These are phyloP conservation scores for Raphanus sativus DNA, from an alignment of 345 rosid genomes.

Conservation along the genomic window DNA sequence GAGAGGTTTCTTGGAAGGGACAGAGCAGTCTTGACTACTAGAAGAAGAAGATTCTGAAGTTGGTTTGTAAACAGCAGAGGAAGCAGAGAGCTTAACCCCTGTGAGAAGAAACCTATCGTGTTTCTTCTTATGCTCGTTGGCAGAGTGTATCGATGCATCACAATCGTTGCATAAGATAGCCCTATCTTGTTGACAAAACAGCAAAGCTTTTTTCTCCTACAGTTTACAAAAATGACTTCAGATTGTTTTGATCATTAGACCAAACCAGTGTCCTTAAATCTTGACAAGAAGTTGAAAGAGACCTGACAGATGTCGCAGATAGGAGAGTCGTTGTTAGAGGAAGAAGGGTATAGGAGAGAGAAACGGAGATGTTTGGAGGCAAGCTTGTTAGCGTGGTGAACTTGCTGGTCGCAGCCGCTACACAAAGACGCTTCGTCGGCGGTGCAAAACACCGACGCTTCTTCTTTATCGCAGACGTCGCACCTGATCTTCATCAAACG, in stretches of 20 bases:
- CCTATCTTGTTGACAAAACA: constrained; percentile 95
- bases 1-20: constrained; percentile 47
- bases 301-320: constrained; percentile 94
- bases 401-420: constrained; percentile 68
- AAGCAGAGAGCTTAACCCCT: constrained; percentile 70
- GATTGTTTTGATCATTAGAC: constrained; percentile 6
- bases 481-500: constrained; percentile 81
- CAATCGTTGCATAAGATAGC: constrained; percentile 91
- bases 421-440: constrained; percentile 94
- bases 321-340: constrained; percentile 47
- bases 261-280: constrained; percentile 19
- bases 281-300: background rate
- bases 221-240: background rate
- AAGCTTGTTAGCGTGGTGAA: constrained; percentile 94
- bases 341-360: constrained; percentile 67
- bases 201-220: constrained; percentile 74
- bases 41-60: constrained; percentile 31
- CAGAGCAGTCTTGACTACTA: constrained; percentile 38
- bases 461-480: constrained; percentile 72
- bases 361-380: constrained; percentile 89
- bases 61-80: constrained; percentile 46
- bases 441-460: constrained; percentile 77
- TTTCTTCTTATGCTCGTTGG: constrained; percentile 73
- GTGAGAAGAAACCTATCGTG: constrained; percentile 83
- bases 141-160: constrained; percentile 67